A percentile compares a stretch with the other conserved stretches of the same genome.
phyloP scores from a whole-genome alignment of 805 yeast genomes.

The Candida tammaniensis region DNA sequence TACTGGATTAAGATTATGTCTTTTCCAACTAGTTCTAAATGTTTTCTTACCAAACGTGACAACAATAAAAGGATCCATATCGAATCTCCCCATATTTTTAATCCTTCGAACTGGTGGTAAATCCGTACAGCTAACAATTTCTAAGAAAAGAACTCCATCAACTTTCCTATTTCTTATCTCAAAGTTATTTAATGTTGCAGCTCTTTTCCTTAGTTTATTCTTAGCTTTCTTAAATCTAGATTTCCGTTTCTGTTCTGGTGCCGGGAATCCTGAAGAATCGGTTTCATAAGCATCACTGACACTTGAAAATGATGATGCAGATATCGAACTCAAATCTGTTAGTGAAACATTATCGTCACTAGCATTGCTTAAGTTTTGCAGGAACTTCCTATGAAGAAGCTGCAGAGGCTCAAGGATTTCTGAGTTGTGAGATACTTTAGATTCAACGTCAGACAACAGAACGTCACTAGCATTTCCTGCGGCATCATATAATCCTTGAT shows the following conservation, averaged over 20 bases:
- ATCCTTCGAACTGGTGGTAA: constrained; percentile 75
- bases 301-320: constrained; percentile 18
- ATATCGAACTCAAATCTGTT: constrained; percentile 20
- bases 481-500: constrained; percentile 40
- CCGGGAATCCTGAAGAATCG: constrained; percentile 6
- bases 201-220: not conserved
- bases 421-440: constrained; percentile 9
- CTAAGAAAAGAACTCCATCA: constrained; percentile 73
- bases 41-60: constrained; percentile 87
- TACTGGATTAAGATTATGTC: constrained; percentile 79
- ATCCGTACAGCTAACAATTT: constrained; percentile 68
- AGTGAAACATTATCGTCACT: constrained; percentile 8
- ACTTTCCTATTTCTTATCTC: constrained; percentile 39
- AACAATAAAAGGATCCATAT: constrained; percentile 96
- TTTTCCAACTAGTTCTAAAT: constrained; percentile 78
- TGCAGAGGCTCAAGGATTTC: constrained; percentile 6
- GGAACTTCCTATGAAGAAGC: constrained; percentile 10
- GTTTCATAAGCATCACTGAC: constrained; percentile 6
- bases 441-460: constrained; percentile 30
- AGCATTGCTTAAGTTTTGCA: constrained; percentile 4
- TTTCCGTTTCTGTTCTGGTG: constrained; percentile 1
- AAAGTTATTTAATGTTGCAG: constrained; percentile 20
- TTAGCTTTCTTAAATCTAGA: constrained; percentile 4
- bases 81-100: constrained; percentile 68
- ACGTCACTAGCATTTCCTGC: constrained; percentile 14